A percentile compares a stretch with the other conserved stretches of the same genome.
These are phyloP conservation scores for Pseudocercospora fijiensis DNA, from an alignment of 2,329 filamentous ascomycete genomes.

Conservation along the genomic window DNA sequence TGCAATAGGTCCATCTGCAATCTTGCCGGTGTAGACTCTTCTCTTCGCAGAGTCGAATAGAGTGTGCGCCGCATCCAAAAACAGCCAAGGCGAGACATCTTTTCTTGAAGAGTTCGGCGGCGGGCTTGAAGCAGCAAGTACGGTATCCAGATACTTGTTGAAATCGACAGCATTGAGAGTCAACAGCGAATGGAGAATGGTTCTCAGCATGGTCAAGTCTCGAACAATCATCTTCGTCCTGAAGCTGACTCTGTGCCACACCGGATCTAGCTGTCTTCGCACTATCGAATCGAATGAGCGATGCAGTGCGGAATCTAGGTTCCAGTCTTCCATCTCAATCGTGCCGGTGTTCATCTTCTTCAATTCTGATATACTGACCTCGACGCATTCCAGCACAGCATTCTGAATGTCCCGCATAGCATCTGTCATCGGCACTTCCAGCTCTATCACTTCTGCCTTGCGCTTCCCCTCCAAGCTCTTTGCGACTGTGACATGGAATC, in stretches of 20 bases:
- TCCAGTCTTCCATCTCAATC: slow-evolving; percentile 96
- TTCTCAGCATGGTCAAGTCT: slow-evolving; percentile 79
- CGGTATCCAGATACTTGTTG: slow-evolving; percentile 88
- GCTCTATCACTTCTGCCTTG: slow-evolving; percentile 94
- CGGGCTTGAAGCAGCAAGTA: slow-evolving; percentile 85
- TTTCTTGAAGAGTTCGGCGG: slow-evolving; percentile 83
- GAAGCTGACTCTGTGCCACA: slow-evolving; percentile 95
- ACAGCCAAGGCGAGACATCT: slow-evolving; percentile 92
- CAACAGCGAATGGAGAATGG: slow-evolving; percentile 76
- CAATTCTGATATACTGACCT: slow-evolving; percentile 88
- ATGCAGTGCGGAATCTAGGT: slow-evolving; percentile 85
- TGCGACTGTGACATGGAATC: slow-evolving; percentile 88
- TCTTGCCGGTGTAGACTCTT: slow-evolving; percentile 77
- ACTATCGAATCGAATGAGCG: slow-evolving; percentile 90
- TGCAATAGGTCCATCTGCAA: slow-evolving; percentile 58
- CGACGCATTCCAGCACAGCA: slow-evolving; percentile 92
- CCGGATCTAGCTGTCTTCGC: slow-evolving; percentile 84
- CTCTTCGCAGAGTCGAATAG: slow-evolving; percentile 89
- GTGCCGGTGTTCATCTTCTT: slow-evolving; percentile 83
- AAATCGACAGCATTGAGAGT: slow-evolving; percentile 89
- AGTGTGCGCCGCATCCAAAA: slow-evolving; percentile 89
- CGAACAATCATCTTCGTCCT: slow-evolving; percentile 93
- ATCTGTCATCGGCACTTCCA: slow-evolving; percentile 94
- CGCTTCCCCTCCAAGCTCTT: slow-evolving; percentile 85
- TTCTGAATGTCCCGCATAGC: slow-evolving; percentile 91